Evolutionary conservation across 352 stramenopile species (phyloP), one percentile per base, ranked within the genome.

Genomic region (Phytopythium aichiense): DNA sequence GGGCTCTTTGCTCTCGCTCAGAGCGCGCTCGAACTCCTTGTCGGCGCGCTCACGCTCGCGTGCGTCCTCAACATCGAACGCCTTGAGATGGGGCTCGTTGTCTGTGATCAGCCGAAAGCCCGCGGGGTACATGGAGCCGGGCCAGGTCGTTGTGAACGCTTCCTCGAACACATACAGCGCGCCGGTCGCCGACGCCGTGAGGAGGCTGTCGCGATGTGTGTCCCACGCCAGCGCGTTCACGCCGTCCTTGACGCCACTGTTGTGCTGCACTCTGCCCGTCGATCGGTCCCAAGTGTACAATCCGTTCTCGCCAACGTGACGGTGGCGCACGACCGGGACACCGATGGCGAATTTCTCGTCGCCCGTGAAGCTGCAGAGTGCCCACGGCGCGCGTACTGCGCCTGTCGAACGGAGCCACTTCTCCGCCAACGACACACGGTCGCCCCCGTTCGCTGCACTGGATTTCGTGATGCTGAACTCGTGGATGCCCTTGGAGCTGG

Each of bases 51-150:
- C 65, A 1, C 23, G 54, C 54, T 80, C 73, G 20, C 60, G 61
- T 22, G 75, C 72, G 59, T 77, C 61, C 57, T 64, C 56, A 16
- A 82, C 66, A 4, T 75, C 65, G 45, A 77, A 74, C 15, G 67
- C 61, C 7, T 79, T 75, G 2, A 87, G 50, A 48, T 94, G 79
- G 18, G 81, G 31, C 63, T 93, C 86, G 51, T 95, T 95, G 64
- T 95, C 84, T 0, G 72, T 91, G 43, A 96, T 74, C 3, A 96
- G 57, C 20, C 78, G 84, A 55, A 94, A 96, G 0, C 84, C 83
- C 8, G 79, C 69, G 13, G 87, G 86, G 56, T 95, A 96, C 88
- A 96, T 96, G 9, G 88, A 77, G 2, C 85, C 84, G 13, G 81
- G 81, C 81, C 81, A 94, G 22, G 74, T 78, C 12, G 81, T 91